A percentile compares a stretch with the other conserved stretches of the same genome.
These are phyloP conservation scores for Chaetomium fimeti DNA, from an alignment of 495 filamentous ascomycete species.

Conservation along the genomic window DNA sequence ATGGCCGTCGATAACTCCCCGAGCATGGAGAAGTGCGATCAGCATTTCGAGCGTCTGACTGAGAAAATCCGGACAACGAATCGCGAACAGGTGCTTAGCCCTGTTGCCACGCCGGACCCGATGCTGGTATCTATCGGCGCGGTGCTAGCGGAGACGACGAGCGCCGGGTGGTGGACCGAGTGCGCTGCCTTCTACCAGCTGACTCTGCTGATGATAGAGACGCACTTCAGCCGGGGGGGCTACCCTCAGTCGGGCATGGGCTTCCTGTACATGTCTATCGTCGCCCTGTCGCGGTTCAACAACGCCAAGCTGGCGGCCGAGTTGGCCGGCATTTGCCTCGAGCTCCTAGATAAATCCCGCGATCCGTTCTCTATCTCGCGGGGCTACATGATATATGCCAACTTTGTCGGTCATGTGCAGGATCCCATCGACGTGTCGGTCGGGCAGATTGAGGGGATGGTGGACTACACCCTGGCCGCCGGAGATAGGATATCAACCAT, in stretches of 20 bases:
- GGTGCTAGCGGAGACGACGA: conserved; percentile 72
- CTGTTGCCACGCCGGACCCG: conserved; percentile 52
- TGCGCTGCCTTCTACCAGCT: conserved; percentile 72
- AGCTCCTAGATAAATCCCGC: conserved; percentile 62
- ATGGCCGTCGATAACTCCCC: conserved; percentile 62
- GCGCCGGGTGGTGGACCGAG: conserved; percentile 82
- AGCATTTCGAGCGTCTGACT: conserved; percentile 61
- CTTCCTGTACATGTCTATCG: conserved; percentile 71
- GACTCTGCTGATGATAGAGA: conserved; percentile 66
- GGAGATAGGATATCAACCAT: conserved; percentile 76
- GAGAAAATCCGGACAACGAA: conserved; percentile 59
- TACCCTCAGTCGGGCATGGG: conserved; percentile 75
- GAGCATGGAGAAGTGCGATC: conserved; percentile 72
- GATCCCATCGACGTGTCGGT: conserved; percentile 60
- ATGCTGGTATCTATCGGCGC: conserved; percentile 65
- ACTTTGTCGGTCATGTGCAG: conserved; percentile 73
- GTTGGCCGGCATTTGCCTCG: conserved; percentile 62
- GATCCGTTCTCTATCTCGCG: conserved; percentile 69
- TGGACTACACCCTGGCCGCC: conserved; percentile 67
- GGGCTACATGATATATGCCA: conserved; percentile 67
- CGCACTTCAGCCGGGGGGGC: conserved; percentile 61
- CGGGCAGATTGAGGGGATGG: conserved; percentile 61
- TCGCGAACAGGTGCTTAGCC: conserved; percentile 53
- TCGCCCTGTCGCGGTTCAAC: conserved; percentile 69
- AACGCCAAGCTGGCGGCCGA: conserved; percentile 66